Percentiles rank a stretch among this genome's conserved stretches.
These are phyloP conservation scores for Copromyces sp. DNA, from an alignment of 495 filamentous ascomycete genomes.

Conservation along the genomic window DNA sequence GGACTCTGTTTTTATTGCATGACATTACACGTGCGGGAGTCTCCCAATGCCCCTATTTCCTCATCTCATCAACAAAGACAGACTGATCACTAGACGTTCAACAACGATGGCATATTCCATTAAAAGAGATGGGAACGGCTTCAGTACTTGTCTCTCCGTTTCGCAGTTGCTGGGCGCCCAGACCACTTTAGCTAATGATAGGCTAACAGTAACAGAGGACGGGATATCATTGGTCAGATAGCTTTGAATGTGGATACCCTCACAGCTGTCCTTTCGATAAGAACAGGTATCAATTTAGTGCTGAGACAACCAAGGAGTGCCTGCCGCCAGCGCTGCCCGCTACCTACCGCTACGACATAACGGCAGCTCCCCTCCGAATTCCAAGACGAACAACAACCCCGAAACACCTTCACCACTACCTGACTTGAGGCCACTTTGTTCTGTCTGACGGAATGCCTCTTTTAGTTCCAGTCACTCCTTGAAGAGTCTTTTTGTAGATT, in stretches of 20 bases:
- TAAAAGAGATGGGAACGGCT: background rate
- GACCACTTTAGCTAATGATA: background rate
- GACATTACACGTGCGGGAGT: background rate
- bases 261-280: constrained; percentile 28
- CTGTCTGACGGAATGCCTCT: background rate
- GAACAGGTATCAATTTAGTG: constrained; percentile 15
- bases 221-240: background rate
- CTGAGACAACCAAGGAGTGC: background rate
- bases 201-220: background rate
- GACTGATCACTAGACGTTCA: background rate
- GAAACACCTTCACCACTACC: background rate
- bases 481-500: background rate
- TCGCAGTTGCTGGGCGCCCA: background rate
- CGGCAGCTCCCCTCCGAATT: background rate
- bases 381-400: background rate
- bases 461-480: background rate
- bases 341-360: background rate
- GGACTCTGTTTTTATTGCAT: background rate
- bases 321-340: background rate
- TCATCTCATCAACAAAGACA: background rate
- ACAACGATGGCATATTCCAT: background rate
- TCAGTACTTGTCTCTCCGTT: background rate
- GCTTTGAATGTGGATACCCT: background rate
- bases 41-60: background rate
- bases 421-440: background rate